Evolutionary conservation across 1,284 basidiomycete genomes (phyloP).

Genomic region (Boletus holoroseus): DNA sequence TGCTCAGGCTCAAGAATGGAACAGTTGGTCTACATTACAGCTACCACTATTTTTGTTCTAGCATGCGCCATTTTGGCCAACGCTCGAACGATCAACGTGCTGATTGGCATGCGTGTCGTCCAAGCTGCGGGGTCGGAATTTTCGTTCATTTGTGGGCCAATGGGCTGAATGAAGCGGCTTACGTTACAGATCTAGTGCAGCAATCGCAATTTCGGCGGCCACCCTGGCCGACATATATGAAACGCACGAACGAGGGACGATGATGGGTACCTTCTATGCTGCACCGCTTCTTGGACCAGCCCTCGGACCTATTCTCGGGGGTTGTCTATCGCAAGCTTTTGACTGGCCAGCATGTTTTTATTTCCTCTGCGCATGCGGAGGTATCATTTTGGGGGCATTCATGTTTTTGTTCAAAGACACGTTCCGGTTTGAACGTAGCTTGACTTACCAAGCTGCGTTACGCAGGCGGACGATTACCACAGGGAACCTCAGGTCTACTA

Average conservation of each 20-base stretch:
- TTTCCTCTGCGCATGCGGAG: constrained; percentile 67
- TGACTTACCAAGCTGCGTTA: constrained; percentile 66
- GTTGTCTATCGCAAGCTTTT: constrained; percentile 62
- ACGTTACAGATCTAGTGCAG: constrained; percentile 64
- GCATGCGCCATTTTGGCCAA: constrained; percentile 64
- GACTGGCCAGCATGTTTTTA: constrained; percentile 79
- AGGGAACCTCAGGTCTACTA: constrained; percentile 13
- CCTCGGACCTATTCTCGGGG: constrained; percentile 68
- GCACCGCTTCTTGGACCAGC: constrained; percentile 58
- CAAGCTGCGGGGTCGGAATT: constrained; percentile 58
- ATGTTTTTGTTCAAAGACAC: constrained; percentile 74
- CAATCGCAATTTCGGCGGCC: constrained; percentile 75
- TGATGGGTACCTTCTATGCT: constrained; percentile 74
- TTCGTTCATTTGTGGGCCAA: not conserved
- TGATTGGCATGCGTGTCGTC: constrained; percentile 70
- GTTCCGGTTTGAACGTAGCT: constrained; percentile 74
- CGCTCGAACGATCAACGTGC: constrained; percentile 53
- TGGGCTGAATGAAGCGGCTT: not conserved
- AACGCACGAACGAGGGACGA: constrained; percentile 70
- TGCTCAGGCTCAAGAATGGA: constrained; percentile 4
- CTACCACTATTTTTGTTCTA: constrained; percentile 54
- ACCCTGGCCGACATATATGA: constrained; percentile 82
- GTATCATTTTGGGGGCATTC: constrained; percentile 53
- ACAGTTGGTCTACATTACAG: constrained; percentile 62
- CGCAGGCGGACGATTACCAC: constrained; percentile 23